These are phyloP conservation scores for Tolypocladium inflatum DNA, from an alignment of 2,329 filamentous ascomycete genomes.

Conservation along the genomic window DNA sequence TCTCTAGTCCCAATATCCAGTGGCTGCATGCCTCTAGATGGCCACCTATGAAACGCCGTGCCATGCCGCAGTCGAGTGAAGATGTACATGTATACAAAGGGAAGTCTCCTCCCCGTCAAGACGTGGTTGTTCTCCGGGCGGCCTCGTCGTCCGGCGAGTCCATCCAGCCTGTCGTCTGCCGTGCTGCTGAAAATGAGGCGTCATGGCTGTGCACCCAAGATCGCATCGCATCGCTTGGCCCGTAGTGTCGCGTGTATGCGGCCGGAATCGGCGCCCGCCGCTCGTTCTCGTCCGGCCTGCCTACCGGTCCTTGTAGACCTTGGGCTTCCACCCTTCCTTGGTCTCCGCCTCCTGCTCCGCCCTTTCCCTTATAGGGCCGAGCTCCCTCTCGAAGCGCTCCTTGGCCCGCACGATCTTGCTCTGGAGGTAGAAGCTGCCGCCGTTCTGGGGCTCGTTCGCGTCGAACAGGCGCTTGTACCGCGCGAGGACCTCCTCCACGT, in stretches of 20 bases:
- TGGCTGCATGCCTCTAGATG: conserved; percentile 17
- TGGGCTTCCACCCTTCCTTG: conserved; percentile 85
- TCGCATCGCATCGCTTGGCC: neutral
- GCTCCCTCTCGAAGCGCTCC: conserved; percentile 84
- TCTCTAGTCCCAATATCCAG: conserved; percentile 16
- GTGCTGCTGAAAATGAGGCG: neutral
- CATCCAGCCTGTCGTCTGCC: neutral
- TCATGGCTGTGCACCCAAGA: neutral
- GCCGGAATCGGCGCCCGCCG: neutral
- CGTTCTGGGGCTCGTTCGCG: conserved; percentile 86
- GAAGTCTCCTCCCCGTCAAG: conserved; percentile 6
- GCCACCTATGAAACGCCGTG: conserved; percentile 33
- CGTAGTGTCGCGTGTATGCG: neutral
- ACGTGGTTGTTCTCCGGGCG: neutral
- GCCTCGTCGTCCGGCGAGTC: neutral
- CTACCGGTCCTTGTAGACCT: conserved; percentile 81
- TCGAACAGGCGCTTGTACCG: conserved; percentile 95
- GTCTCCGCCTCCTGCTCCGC: conserved; percentile 67
- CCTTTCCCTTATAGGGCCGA: conserved; percentile 62
- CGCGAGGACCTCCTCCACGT: conserved; percentile 70
- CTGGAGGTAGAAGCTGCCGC: conserved; percentile 95
- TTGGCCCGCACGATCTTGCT: conserved; percentile 90
- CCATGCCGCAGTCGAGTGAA: conserved; percentile 46
- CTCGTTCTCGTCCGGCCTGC: neutral
- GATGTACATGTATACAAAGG: conserved; percentile 34